Percentiles rank a stretch among this genome's conserved stretches.
These are phyloP conservation scores for Periglandula ipomoeae DNA, from an alignment of 2,329 filamentous ascomycete species.

Conservation along the genomic window DNA sequence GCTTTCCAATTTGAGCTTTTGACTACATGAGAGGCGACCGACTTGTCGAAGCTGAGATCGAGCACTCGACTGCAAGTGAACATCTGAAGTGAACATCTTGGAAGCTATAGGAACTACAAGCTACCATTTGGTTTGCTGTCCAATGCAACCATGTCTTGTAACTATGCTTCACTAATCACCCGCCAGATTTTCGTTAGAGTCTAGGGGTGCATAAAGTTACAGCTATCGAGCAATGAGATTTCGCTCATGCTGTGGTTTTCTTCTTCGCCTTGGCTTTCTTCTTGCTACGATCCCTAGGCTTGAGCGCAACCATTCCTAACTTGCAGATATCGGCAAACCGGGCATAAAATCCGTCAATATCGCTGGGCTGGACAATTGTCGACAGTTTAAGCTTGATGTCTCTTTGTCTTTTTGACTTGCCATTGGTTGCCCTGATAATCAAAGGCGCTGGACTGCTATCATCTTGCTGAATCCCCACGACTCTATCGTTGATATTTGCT, in stretches of 20 bases:
- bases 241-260: slow-evolving; percentile 40
- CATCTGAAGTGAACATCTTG: too few species aligned
- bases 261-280: slow-evolving; percentile 70
- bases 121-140: too few species aligned
- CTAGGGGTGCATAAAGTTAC: too few species aligned
- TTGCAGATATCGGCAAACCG: slow-evolving; percentile 90
- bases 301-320: slow-evolving; percentile 75
- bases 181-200: too few species aligned
- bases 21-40: too few species aligned
- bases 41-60: too few species aligned
- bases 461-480: slow-evolving; percentile 51
- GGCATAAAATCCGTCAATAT: slow-evolving; percentile 71
- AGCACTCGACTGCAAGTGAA: too few species aligned
- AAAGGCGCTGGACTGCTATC: slow-evolving; percentile 56
- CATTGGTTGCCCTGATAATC: slow-evolving; percentile 77
- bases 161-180: too few species aligned
- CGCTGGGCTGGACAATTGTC: slow-evolving; percentile 69
- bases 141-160: too few species aligned
- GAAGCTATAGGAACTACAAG: too few species aligned
- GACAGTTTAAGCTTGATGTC: slow-evolving; percentile 63
- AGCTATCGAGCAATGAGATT: too few species aligned
- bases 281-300: slow-evolving; percentile 88
- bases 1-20: too few species aligned
- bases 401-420: slow-evolving; percentile 52
- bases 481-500: slow-evolving; percentile 21